A percentile compares a stretch with the other conserved stretches of the same genome.
phyloP scores from a whole-genome alignment of 768 basidiomycete species.

The Mycena chlorophos region DNA sequence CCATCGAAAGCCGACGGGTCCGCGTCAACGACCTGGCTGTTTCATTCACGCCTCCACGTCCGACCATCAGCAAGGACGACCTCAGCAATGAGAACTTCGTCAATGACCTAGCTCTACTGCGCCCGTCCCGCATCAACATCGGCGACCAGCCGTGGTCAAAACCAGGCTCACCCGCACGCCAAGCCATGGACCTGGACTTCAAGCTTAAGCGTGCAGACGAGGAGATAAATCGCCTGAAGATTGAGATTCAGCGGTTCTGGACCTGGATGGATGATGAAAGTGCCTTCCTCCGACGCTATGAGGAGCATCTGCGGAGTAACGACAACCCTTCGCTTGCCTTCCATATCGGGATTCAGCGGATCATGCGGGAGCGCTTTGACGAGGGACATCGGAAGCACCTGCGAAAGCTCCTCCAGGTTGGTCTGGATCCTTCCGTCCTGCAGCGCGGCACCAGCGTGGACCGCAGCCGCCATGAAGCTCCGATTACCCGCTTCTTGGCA shows the following conservation, averaged over 20 bases:
- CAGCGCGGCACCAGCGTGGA: neutral
- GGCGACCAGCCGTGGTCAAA: slow-evolving; percentile 17
- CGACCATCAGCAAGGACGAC: slow-evolving; percentile 9
- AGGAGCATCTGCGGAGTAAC: neutral
- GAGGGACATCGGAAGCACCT: neutral
- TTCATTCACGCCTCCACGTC: slow-evolving; percentile 12
- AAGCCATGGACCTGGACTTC: slow-evolving; percentile 10
- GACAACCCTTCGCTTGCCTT: neutral
- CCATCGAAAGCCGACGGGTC: slow-evolving; percentile 17
- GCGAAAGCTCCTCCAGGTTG: neutral
- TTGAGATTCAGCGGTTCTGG: slow-evolving; percentile 18
- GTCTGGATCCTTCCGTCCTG: neutral
- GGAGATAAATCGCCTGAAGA: slow-evolving; percentile 19
- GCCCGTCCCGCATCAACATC: slow-evolving; percentile 14
- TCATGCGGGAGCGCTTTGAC: neutral
- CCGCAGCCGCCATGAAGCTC: neutral
- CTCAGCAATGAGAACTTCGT: slow-evolving; percentile 21
- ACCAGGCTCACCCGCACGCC: slow-evolving; percentile 6
- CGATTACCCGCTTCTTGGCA: neutral
- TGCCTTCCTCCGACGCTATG: neutral
- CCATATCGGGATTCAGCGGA: neutral
- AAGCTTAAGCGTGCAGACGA: slow-evolving; percentile 20
- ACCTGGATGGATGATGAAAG: slow-evolving; percentile 18
- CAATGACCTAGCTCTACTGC: slow-evolving; percentile 23
- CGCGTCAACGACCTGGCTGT: slow-evolving; percentile 17